A percentile compares a stretch with the other conserved stretches of the same genome.
These are phyloP conservation scores for Stephania yunnanensis DNA, from an alignment of 164 flowering plant species.

Conservation along the genomic window DNA sequence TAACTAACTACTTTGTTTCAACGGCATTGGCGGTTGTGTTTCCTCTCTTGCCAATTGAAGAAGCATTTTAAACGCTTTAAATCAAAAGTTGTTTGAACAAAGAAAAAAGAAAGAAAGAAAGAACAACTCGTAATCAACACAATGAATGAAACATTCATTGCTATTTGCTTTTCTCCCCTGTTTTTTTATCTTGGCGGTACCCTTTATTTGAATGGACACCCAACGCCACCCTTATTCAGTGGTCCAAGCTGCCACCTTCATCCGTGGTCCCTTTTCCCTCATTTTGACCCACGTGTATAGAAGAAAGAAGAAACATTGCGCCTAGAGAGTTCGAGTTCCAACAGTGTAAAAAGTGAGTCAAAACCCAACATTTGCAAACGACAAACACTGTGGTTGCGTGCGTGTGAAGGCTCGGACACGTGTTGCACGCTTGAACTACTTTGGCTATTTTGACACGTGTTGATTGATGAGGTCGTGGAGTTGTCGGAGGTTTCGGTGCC, in stretches of 20 bases:
- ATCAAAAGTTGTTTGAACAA: too few species aligned
- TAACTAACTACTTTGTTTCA: not conserved
- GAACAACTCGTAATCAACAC: too few species aligned
- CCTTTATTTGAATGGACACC: not conserved
- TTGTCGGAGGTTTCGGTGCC: not conserved
- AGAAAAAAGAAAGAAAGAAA: too few species aligned
- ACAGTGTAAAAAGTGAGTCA: too few species aligned
- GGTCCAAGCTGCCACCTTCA: not conserved
- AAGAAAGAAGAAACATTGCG: too few species aligned
- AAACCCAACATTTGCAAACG: not conserved
- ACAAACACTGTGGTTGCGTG: not conserved
- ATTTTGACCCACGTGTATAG: not conserved
- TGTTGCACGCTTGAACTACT: not conserved
- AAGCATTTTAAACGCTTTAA: too few species aligned
- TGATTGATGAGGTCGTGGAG: not conserved
- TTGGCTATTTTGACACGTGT: not conserved
- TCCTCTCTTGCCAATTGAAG: too few species aligned
- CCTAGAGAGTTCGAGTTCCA: too few species aligned
- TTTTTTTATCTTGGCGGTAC: too few species aligned
- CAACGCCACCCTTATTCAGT: not conserved
- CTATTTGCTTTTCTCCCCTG: too few species aligned
- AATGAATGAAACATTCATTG: too few species aligned
- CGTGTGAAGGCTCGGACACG: not conserved
- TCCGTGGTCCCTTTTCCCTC: not conserved
- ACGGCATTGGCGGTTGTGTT: not conserved